Percentiles rank a stretch among this genome's conserved stretches.
Conservation (phyloP, 1,284 basidiomycete species). For the Cystobasidium sp. region DNA sequence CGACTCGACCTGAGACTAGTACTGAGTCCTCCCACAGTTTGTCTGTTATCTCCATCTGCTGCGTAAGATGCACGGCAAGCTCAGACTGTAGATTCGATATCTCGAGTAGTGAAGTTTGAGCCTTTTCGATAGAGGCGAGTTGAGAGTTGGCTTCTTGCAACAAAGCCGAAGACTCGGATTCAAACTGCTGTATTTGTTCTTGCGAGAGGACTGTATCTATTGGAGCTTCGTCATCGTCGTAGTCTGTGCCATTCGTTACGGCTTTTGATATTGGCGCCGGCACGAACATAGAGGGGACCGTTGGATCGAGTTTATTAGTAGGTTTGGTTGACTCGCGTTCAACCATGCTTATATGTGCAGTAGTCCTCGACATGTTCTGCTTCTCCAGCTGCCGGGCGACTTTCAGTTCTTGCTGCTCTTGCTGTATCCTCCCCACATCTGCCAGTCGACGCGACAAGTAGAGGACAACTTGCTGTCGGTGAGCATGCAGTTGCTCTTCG, state of each 20-base stretch:
- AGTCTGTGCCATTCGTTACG: conserved; percentile 45
- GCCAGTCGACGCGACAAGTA: conserved; percentile 78
- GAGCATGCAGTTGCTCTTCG: conserved; percentile 75
- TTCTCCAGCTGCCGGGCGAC: conserved; percentile 75
- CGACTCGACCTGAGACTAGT: conserved; percentile 76
- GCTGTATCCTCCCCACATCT: conserved; percentile 74
- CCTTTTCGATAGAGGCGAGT: conserved; percentile 81
- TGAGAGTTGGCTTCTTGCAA: conserved; percentile 79
- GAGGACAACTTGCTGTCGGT: conserved; percentile 81
- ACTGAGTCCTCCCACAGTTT: conserved; percentile 87
- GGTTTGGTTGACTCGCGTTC: not conserved
- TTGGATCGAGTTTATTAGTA: conserved; percentile 18
- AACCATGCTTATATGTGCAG: conserved; percentile 14
- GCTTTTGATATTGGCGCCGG: conserved; percentile 53
- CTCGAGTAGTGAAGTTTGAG: conserved; percentile 82
- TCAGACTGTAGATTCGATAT: conserved; percentile 89
- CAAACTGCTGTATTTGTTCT: conserved; percentile 87
- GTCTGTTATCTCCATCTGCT: conserved; percentile 86
- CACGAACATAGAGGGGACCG: conserved; percentile 39
- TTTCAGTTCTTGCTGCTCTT: conserved; percentile 85
- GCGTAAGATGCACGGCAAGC: conserved; percentile 79
- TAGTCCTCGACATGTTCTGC: conserved; percentile 30
- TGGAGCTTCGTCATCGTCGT: conserved; percentile 61
- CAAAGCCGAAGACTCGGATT: conserved; percentile 83
- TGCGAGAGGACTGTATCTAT: conserved; percentile 71